Evolutionary conservation across 257 asterid genomes (phyloP).

Genomic region (Hygrophila difformis): DNA sequence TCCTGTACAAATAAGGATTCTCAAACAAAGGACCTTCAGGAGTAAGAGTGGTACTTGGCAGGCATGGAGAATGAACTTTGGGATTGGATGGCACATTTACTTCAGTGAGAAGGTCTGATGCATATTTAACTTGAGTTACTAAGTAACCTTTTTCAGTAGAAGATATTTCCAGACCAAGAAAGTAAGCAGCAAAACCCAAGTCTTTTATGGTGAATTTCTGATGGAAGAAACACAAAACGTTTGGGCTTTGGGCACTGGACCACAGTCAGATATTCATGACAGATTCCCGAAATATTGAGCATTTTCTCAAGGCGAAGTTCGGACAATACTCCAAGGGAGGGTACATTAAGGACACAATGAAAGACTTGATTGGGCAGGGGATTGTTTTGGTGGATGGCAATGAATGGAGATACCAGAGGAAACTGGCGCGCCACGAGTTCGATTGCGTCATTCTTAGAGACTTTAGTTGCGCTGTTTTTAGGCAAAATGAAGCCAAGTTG

Average conservation of each 20-base stretch:
- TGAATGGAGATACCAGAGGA: conserved; percentile 69
- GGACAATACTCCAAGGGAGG: conserved; percentile 39
- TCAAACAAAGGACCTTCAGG: too few relatives aligned
- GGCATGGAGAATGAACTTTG: too few relatives aligned
- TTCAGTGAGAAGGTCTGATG: too few relatives aligned
- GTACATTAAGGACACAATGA: conserved; percentile 31
- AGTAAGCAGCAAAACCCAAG: too few relatives aligned
- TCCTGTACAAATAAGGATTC: too few relatives aligned
- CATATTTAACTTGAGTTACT: too few relatives aligned
- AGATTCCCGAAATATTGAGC: conserved; percentile 41
- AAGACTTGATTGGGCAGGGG: conserved; percentile 59
- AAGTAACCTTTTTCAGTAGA: too few relatives aligned
- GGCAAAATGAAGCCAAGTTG: conserved; percentile 43
- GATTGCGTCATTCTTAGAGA: conserved; percentile 60
- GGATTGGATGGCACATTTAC: too few relatives aligned
- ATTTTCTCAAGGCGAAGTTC: conserved; percentile 52
- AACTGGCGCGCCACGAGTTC: conserved; percentile 63
- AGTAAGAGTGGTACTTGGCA: too few relatives aligned
- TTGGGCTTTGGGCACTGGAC: conserved; percentile 36
- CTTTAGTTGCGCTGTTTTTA: conserved; percentile 53
- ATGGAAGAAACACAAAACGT: conserved; percentile 31
- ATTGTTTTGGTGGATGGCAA: conserved; percentile 66
- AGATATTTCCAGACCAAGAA: too few relatives aligned
- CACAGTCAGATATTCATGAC: conserved; percentile 56
- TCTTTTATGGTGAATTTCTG: too few relatives aligned